phyloP scores from a whole-genome alignment of 1,284 basidiomycete genomes.

The Microbotryum saponariae region DNA sequence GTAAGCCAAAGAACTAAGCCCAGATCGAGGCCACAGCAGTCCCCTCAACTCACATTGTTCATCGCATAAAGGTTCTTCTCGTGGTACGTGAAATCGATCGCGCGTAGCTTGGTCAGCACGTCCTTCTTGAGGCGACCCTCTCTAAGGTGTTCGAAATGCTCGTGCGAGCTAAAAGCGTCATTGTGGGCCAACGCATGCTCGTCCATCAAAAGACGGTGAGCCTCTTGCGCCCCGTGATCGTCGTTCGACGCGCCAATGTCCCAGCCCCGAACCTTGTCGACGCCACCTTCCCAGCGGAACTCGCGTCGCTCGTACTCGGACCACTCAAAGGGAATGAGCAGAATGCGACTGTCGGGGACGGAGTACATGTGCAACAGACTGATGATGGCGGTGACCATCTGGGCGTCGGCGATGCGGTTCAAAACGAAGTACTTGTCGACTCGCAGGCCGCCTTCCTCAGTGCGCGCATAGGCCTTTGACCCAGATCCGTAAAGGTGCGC shows the following conservation, averaged over 20 bases:
- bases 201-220: constrained; percentile 12
- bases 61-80: constrained; percentile 41
- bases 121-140: constrained; percentile 18
- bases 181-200: constrained; percentile 28
- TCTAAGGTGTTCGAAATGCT: constrained; percentile 37
- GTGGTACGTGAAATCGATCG: constrained; percentile 38
- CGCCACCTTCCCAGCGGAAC: constrained; percentile 37
- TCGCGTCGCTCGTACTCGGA: constrained; percentile 33
- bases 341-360: constrained; percentile 33
- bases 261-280: constrained; percentile 33
- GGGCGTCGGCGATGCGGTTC: constrained; percentile 36
- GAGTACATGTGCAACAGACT: constrained; percentile 33
- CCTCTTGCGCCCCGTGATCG: constrained; percentile 10
- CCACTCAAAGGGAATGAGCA: constrained; percentile 37
- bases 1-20: not conserved
- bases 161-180: constrained; percentile 37
- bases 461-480: constrained; percentile 11
- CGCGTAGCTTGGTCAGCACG: constrained; percentile 32
- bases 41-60: constrained; percentile 36
- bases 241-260: constrained; percentile 25
- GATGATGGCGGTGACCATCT: constrained; percentile 33
- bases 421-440: constrained; percentile 40
- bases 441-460: constrained; percentile 29
- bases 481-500: constrained; percentile 27
- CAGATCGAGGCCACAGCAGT: not conserved